A percentile compares a stretch with the other conserved stretches of the same genome.
phyloP scores from a whole-genome alignment of 495 filamentous ascomycete genomes.

The Lasiosphaeria miniovina region DNA sequence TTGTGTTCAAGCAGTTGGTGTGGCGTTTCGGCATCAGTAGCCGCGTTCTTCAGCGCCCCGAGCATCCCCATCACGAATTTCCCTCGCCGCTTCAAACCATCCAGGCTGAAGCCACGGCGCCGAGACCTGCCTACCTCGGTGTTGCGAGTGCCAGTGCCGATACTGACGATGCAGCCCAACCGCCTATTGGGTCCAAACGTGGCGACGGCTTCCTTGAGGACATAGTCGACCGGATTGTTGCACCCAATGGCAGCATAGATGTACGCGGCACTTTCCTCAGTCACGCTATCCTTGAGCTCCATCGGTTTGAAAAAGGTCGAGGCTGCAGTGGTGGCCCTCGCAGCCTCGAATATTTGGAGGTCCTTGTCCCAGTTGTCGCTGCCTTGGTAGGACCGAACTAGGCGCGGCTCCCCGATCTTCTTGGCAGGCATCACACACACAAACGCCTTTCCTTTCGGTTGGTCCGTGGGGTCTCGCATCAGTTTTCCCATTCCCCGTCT shows the following conservation, averaged over 20 bases:
- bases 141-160: conserved; percentile 17
- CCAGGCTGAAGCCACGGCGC: not conserved
- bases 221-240: conserved; percentile 25
- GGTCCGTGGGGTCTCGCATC: conserved; percentile 14
- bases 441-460: conserved; percentile 13
- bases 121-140: conserved; percentile 6
- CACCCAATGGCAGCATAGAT: conserved; percentile 30
- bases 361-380: conserved; percentile 8
- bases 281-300: conserved; percentile 6
- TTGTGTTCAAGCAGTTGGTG: not conserved
- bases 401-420: not conserved
- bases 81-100: not conserved
- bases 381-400: not conserved
- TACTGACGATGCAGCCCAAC: conserved; percentile 19
- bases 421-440: conserved; percentile 17
- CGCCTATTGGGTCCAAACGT: conserved; percentile 4
- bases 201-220: conserved; percentile 19
- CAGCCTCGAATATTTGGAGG: conserved; percentile 27
- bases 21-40: conserved; percentile 14
- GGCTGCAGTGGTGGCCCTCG: conserved; percentile 32
- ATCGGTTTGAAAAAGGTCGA: conserved; percentile 27
- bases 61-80: not conserved
- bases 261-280: conserved; percentile 4
- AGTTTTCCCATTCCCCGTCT: conserved; percentile 2
- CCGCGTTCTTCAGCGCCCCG: conserved; percentile 10